Percentiles rank a stretch among this genome's conserved stretches.
Conservation (phyloP, 208 protist genomes). For the Strigomonas culicis region DNA sequence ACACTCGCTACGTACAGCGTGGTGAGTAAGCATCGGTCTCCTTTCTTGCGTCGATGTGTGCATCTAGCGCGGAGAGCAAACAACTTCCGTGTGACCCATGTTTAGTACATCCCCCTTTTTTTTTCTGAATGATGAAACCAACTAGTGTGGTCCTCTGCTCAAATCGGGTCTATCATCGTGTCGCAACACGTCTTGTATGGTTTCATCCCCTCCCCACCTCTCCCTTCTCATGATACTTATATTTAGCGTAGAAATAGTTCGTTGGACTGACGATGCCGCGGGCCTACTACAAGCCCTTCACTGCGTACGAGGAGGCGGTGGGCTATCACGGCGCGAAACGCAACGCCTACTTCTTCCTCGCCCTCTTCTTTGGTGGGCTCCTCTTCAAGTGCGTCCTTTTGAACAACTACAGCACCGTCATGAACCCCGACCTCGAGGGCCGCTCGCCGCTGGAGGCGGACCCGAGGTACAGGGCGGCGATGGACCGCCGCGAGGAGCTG, state of each 20-base stretch:
- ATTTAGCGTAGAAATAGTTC: slow-evolving; percentile 8
- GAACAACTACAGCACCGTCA: slow-evolving; percentile 41
- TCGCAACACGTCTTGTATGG: no score
- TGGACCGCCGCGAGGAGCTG: slow-evolving; percentile 44
- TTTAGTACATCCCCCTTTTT: no score
- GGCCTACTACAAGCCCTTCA: slow-evolving; percentile 82
- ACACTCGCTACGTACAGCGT: no score
- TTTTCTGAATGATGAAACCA: no score
- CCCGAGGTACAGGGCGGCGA: slow-evolving; percentile 38
- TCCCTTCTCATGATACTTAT: not conserved
- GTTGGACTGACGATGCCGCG: slow-evolving; percentile 46
- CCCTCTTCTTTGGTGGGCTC: slow-evolving; percentile 53
- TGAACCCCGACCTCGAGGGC: slow-evolving; percentile 15
- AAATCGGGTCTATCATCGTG: no score
- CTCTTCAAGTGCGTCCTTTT: slow-evolving; percentile 59
- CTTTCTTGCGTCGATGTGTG: no score
- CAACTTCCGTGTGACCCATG: not conserved
- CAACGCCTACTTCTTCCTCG: slow-evolving; percentile 73
- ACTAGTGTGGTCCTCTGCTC: no score
- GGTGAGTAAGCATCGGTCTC: no score
- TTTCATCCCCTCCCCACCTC: not conserved
- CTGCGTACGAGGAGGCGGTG: slow-evolving; percentile 75
- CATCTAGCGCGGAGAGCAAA: no score
- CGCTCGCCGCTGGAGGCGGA: slow-evolving; percentile 30
- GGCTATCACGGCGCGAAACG: slow-evolving; percentile 62